Percentiles rank a stretch among this genome's conserved stretches.
phyloP scores from a whole-genome alignment of 768 basidiomycete species.

The Clitopilus hobsonii region DNA sequence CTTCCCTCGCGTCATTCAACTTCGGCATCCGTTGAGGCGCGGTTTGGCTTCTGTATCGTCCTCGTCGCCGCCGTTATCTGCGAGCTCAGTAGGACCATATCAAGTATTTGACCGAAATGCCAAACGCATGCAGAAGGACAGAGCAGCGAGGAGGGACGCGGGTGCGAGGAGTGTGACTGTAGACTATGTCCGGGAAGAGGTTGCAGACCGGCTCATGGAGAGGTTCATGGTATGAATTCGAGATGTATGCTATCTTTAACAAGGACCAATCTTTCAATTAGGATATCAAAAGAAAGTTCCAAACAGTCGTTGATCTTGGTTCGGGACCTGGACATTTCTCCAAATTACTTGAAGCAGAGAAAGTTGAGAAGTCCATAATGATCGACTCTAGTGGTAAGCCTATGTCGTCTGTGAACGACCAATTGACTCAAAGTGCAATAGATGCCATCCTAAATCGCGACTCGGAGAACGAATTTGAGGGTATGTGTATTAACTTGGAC shows the following conservation, averaged over 20 bases:
- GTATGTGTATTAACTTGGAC: constrained; percentile 31
- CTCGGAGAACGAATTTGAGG: constrained; percentile 73
- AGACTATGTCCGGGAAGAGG: constrained; percentile 89
- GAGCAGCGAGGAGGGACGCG: constrained; percentile 54
- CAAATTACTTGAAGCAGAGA: constrained; percentile 67
- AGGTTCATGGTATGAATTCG: constrained; percentile 63
- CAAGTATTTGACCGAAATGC: constrained; percentile 82
- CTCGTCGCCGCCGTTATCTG: constrained; percentile 32
- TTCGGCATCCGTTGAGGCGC: not conserved
- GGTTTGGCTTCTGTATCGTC: constrained; percentile 34
- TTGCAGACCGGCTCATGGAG: constrained; percentile 88
- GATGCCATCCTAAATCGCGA: constrained; percentile 74
- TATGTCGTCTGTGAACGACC: not conserved
- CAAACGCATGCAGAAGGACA: constrained; percentile 76
- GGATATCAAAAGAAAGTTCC: constrained; percentile 90
- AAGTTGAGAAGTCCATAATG: constrained; percentile 73
- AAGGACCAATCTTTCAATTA: too few relatives aligned
- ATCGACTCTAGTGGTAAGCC: constrained; percentile 82
- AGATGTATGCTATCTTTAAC: constrained; percentile 4
- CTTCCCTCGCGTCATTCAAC: constrained; percentile 15
- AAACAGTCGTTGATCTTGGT: constrained; percentile 79
- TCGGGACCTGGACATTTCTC: constrained; percentile 92
- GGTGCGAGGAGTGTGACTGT: constrained; percentile 68
- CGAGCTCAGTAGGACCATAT: constrained; percentile 57
- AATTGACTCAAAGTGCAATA: constrained; percentile 22